phyloP scores from a whole-genome alignment of 805 yeast species.

The Lachancea dasiensis region DNA sequence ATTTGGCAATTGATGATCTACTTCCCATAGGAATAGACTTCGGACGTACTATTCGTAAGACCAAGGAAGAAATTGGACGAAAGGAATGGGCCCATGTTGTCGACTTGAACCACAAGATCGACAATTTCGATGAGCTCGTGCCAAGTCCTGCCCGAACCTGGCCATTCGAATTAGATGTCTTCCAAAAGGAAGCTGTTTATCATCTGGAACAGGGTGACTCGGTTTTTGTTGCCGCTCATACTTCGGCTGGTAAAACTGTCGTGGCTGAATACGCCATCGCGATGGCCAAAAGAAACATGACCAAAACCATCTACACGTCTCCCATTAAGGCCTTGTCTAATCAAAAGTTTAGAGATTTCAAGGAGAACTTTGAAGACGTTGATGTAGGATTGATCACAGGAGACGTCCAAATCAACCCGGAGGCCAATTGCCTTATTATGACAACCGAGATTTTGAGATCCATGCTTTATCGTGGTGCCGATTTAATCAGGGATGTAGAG shows the following conservation, averaged over 20 bases:
- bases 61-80: slow-evolving; percentile 30
- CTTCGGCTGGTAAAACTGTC: slow-evolving; percentile 98
- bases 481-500: slow-evolving; percentile 91
- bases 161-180: slow-evolving; percentile 93
- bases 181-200: slow-evolving; percentile 95
- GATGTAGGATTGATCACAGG: slow-evolving; percentile 96
- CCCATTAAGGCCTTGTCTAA: slow-evolving; percentile 90
- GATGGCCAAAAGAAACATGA: slow-evolving; percentile 92
- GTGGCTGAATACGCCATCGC: slow-evolving; percentile 98
- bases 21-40: slow-evolving; percentile 47
- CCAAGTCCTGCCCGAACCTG: slow-evolving; percentile 91
- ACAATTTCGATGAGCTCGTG: slow-evolving; percentile 79
- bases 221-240: slow-evolving; percentile 97
- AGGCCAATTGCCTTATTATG: slow-evolving; percentile 94
- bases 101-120: slow-evolving; percentile 74
- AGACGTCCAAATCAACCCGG: slow-evolving; percentile 96
- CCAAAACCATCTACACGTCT: slow-evolving; percentile 92
- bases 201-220: slow-evolving; percentile 97
- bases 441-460: slow-evolving; percentile 94
- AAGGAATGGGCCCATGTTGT: slow-evolving; percentile 94
- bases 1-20: slow-evolving; percentile 35
- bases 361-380: slow-evolving; percentile 66
- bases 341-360: slow-evolving; percentile 86
- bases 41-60: slow-evolving; percentile 34
- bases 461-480: slow-evolving; percentile 96